phyloP scores from a whole-genome alignment of 768 basidiomycete species.

The Suillus americanus region DNA sequence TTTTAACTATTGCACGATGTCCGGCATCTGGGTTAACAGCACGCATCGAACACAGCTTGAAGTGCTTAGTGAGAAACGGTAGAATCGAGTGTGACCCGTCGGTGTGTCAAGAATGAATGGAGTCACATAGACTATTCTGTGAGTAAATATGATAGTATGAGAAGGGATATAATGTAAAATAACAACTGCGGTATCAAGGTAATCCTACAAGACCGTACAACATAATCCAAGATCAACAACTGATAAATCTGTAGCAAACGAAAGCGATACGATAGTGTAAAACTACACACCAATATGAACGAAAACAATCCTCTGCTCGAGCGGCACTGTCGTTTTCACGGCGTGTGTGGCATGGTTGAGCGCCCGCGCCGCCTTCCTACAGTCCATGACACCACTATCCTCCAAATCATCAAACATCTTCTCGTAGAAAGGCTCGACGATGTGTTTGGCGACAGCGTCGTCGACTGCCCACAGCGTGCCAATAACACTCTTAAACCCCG shows the following conservation, averaged over 20 bases:
- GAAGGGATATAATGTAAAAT: no score
- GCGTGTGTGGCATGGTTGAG: not conserved
- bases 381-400: not conserved
- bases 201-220: no score
- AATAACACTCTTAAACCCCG: constrained; percentile 18
- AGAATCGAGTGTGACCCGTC: no score
- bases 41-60: no score
- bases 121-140: no score
- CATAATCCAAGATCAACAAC: no score
- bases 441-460: not conserved
- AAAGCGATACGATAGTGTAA: not conserved
- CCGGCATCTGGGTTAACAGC: no score
- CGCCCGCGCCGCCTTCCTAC: not conserved
- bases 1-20: no score
- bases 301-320: not conserved
- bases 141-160: no score
- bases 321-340: not conserved
- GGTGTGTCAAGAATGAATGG: no score
- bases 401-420: not conserved
- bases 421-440: not conserved
- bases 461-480: constrained; percentile 21
- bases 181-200: no score
- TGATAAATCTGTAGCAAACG: not conserved
- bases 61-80: no score
- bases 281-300: not conserved